Evolutionary conservation across 768 basidiomycete genomes (phyloP), one percentile per base, ranked within the genome.

Genomic region (Tulasnella sp.): DNA sequence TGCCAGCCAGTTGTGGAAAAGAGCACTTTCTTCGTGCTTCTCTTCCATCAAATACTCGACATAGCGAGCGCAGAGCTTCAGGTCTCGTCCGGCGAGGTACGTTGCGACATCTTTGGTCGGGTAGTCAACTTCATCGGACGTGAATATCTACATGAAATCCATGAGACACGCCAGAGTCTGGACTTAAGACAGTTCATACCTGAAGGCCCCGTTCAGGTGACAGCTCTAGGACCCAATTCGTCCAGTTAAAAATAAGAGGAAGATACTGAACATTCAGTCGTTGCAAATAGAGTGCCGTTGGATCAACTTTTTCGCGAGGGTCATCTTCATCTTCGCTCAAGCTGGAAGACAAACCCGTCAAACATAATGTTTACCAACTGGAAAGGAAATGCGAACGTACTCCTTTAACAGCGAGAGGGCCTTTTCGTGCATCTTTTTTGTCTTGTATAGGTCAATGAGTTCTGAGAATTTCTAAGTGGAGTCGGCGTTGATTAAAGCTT

Each of bases 401-500:
- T 94, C 90, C 83, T 90, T 89, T n/a, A 99, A 88, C 44, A 99
- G 88, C 39, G 89, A 87, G 81, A 99, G 85, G 0, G 97, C 96
- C 84, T 97, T 93, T 0, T 88, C 88, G 82, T 99, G 98, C 95
- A 97, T 98, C 86, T 94, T 93, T 88, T 96, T 96, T 46, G 95
- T 96, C 82, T 95, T 91, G 84, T 98, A 99, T 40, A 99, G 85
- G 84, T 94, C 95, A 71, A 95, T 91, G 48, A 99, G 89, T 83
- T 99, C 98, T 0, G 91, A 89, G 83, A 91, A 94, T 92, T 96
- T 97, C 97, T 99, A 9, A 19, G 38, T 81, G 40, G 81, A 75
- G 56, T 72, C 71, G 31, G 73, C n/a, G 71, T 24, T 72, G 58
- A 74, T 14, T 31, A 27, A 71, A 76, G 42, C 46, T 34, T 19